phyloP scores from a whole-genome alignment of 139 green algal genomes.

The Desmodesmus armatus region DNA sequence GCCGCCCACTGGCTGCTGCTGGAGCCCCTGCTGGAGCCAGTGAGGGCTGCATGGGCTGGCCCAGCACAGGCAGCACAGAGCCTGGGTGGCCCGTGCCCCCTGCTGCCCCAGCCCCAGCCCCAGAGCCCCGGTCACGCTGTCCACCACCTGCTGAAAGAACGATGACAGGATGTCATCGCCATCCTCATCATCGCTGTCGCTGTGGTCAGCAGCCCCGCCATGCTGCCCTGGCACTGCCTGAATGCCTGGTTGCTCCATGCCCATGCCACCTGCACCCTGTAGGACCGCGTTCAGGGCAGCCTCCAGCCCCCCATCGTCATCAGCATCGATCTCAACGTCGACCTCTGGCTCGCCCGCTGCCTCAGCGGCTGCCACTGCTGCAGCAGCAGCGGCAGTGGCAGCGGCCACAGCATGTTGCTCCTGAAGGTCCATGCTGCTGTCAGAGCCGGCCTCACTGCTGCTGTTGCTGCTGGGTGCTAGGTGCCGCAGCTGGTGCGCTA shows the following conservation, averaged over 20 bases:
- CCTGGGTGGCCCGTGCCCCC: too few species aligned
- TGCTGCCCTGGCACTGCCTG: too few species aligned
- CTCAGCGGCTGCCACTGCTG: not conserved
- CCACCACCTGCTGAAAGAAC: too few species aligned
- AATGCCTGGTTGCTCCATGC: too few species aligned
- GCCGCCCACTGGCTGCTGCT: not conserved
- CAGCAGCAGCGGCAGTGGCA: not conserved
- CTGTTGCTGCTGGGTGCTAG: not conserved
- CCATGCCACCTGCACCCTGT: too few species aligned
- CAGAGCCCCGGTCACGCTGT: too few species aligned
- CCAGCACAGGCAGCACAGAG: not conserved
- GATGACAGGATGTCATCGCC: too few species aligned
- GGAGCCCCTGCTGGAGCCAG: not conserved
- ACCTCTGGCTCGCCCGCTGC: not conserved
- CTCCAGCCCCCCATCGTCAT: too few species aligned
- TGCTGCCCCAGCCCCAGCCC: too few species aligned
- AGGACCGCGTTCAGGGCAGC: too few species aligned
- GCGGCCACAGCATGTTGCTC: not conserved
- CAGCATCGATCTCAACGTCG: too few species aligned
- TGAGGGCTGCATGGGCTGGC: not conserved
- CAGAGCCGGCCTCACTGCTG: not conserved
- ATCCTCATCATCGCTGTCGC: not conserved
- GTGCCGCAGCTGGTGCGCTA: not conserved
- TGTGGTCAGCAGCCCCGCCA: not conserved
- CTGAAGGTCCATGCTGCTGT: not conserved